phyloP scores from a whole-genome alignment of 2,329 filamentous ascomycete species.

The Nigrospora sphaerica region DNA sequence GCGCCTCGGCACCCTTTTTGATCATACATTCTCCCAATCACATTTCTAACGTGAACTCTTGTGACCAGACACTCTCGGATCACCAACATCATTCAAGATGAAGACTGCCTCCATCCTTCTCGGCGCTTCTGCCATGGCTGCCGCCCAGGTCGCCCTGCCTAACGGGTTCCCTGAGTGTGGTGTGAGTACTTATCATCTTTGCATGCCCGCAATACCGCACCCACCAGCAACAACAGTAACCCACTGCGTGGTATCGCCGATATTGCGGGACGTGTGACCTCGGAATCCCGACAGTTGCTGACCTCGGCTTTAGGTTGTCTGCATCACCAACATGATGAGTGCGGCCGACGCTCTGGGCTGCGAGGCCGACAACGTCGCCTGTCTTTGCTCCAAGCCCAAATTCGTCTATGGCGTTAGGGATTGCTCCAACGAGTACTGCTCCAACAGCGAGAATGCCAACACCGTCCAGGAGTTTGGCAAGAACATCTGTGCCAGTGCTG shows the following conservation, averaged over 20 bases:
- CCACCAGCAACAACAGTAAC: too few relatives aligned
- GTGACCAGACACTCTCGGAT: too few relatives aligned
- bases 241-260: too few relatives aligned
- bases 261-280: too few relatives aligned
- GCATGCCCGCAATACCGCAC: too few relatives aligned
- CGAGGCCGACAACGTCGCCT: background rate
- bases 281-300: background rate
- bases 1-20: too few relatives aligned
- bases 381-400: background rate
- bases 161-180: background rate
- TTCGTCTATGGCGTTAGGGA: conserved; percentile 2
- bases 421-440: background rate
- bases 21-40: too few relatives aligned
- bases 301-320: background rate
- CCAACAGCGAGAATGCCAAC: background rate
- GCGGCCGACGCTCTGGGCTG: background rate
- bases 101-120: background rate
- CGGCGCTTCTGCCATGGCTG: background rate
- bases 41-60: too few relatives aligned
- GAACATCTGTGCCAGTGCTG: background rate
- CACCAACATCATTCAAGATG: background rate
- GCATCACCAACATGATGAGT: conserved; percentile 1
- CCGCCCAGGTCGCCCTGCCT: background rate
- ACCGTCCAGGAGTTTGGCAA: background rate
- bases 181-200: background rate